Conservation (phyloP, 2,329 filamentous ascomycete species). For the Xylaria sp. region DNA sequence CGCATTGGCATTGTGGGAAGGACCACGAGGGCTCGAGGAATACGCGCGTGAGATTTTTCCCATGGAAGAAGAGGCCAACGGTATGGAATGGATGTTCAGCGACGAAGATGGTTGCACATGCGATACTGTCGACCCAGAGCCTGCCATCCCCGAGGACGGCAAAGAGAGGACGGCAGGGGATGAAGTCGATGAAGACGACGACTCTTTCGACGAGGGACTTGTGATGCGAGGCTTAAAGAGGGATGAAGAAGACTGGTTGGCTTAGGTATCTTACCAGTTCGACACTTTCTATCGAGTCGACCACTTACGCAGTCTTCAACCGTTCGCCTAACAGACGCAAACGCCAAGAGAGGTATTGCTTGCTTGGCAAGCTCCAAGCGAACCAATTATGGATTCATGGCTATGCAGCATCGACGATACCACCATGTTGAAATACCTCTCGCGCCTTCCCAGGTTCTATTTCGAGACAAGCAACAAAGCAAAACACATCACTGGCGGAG, state of each 20-base stretch:
- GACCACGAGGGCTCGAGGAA: conserved; percentile 88
- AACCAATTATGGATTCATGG: background rate
- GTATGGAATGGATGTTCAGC: conserved; percentile 87
- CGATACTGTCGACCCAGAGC: conserved; percentile 49
- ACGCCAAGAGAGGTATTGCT: background rate
- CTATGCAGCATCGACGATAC: background rate
- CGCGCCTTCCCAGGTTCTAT: background rate
- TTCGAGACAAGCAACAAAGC: background rate
- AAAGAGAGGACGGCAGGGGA: conserved; percentile 50
- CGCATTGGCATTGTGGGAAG: conserved; percentile 88
- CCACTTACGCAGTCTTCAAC: background rate
- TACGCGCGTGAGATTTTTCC: conserved; percentile 95
- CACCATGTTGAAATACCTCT: background rate
- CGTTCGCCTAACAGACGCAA: background rate
- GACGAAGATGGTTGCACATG: conserved; percentile 57
- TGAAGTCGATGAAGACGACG: conserved; percentile 57
- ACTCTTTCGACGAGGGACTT: conserved; percentile 67
- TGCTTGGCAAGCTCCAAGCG: background rate
- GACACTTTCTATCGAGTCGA: conserved; percentile 5
- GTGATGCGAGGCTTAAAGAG: conserved; percentile 67
- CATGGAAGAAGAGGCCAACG: conserved; percentile 93
- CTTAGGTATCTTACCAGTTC: conserved; percentile 25
- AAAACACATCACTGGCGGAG: conserved; percentile 1
- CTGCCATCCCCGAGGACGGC: conserved; percentile 60
- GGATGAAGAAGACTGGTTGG: conserved; percentile 69